Conservation (phyloP, 2,329 filamentous ascomycete species). For the Akanthomyces dipterigenus region DNA sequence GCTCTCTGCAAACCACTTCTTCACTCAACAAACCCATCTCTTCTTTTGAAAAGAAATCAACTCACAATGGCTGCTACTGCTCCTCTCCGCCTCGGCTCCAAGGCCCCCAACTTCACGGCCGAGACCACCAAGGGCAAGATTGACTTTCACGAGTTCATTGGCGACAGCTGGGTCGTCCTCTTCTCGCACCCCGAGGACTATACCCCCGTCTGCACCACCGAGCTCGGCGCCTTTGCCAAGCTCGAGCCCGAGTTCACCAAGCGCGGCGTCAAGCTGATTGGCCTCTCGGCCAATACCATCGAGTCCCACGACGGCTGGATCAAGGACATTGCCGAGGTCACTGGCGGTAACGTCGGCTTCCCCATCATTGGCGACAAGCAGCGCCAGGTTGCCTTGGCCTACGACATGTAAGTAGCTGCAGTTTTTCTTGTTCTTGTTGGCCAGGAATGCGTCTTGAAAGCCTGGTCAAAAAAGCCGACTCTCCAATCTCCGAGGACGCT, state of each 20-base stretch:
- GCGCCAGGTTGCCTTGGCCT: slow-evolving; percentile 67
- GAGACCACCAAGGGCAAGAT: slow-evolving; percentile 73
- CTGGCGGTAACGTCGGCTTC: slow-evolving; percentile 62
- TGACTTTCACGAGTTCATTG: slow-evolving; percentile 77
- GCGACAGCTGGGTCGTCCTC: slow-evolving; percentile 71
- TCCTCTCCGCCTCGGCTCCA: slow-evolving; percentile 55
- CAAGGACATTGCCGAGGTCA: slow-evolving; percentile 77
- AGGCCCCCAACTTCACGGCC: slow-evolving; percentile 76
- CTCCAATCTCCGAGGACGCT: neutral
- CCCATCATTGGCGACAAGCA: slow-evolving; percentile 77
- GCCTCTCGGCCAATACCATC: slow-evolving; percentile 80
- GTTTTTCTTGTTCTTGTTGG: too few relatives aligned
- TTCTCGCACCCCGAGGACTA: slow-evolving; percentile 88
- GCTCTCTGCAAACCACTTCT: neutral
- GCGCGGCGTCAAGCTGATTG: slow-evolving; percentile 85
- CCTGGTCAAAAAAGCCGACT: neutral
- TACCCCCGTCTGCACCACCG: slow-evolving; percentile 92
- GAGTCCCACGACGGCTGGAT: slow-evolving; percentile 84
- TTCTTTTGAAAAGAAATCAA: neutral
- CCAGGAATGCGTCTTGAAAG: too few relatives aligned
- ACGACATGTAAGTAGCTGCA: slow-evolving; percentile 63
- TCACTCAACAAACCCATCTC: neutral
- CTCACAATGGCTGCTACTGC: slow-evolving; percentile 25
- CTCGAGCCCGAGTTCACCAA: slow-evolving; percentile 81
- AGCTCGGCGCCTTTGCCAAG: slow-evolving; percentile 89